These are phyloP conservation scores for Cryptosporidium xiaoi DNA, from an alignment of 169 alveolate species.

Conservation along the genomic window DNA sequence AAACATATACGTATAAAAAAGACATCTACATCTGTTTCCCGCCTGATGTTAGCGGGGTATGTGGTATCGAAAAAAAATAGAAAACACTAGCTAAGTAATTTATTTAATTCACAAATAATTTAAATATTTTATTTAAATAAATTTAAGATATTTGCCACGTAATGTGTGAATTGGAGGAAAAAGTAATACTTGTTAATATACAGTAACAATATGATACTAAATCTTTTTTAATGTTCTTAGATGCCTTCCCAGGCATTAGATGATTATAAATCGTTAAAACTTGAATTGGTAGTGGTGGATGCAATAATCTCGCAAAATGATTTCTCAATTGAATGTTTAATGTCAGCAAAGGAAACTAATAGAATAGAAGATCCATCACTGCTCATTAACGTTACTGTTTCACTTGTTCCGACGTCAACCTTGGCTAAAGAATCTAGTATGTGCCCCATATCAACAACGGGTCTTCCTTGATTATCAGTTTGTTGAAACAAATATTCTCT, in stretches of 20 bases:
- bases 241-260: not conserved
- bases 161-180: not conserved
- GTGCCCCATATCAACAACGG: constrained; percentile 71
- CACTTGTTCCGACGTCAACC: constrained; percentile 72
- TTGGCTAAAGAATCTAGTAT: constrained; percentile 67
- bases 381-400: constrained; percentile 67
- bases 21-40: no score
- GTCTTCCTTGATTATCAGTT: constrained; percentile 71
- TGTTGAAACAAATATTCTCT: constrained; percentile 71
- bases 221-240: no score
- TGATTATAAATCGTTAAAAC: constrained; percentile 28
- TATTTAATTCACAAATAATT: not conserved
- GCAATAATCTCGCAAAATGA: constrained; percentile 70
- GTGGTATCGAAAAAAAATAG: no score
- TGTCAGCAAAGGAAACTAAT: constrained; percentile 65
- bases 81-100: not conserved
- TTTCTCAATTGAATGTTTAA: constrained; percentile 54
- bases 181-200: not conserved
- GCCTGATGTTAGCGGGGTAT: no score
- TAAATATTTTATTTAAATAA: no score
- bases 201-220: no score
- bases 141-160: no score
- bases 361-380: constrained; percentile 72
- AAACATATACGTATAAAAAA: no score
- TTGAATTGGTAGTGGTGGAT: constrained; percentile 54